Evolutionary conservation across 1,139 yeast genomes (phyloP), one percentile per base, ranked within the genome.

Genomic region (Protomyces inundatus): DNA sequence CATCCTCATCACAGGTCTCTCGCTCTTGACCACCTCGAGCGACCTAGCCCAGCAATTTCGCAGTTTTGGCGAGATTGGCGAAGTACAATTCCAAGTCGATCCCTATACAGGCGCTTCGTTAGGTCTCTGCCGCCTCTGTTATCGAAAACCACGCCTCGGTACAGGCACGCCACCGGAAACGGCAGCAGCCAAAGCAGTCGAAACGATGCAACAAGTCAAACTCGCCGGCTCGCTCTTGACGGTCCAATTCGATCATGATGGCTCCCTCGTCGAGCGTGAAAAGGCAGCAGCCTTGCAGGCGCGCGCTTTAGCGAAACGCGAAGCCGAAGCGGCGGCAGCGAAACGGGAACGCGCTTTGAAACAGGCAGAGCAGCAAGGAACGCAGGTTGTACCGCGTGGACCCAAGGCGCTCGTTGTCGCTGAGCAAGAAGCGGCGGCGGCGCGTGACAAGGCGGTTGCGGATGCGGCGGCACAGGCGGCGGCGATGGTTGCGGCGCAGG

Each of bases 91-190:
- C 66, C 77, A 86, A 30, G 82, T 81, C 67, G 95, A 91, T 71
- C 90, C 95, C 0, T 79, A 80, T 23, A 85, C 88, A 61, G 96
- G 91, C 2, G 88, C 87, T 32, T 93, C 96, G 0, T 75, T 90
- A 59, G 95, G 96, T 3, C 77, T 90, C 40, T 88, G 87, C 54
- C 77, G 84, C 30, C 79, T 90, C 64, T 79, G 81, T 65, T 90
- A 82, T 74, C 84, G 80, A 65, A 91, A 91, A 2, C 77, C 78
- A 30, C 71, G 79, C 1, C 16, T 30, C 23, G 86, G 83, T 57
- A 68, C 67, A 37, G 66, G 23, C 40, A 66, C 58, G 65, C 64
- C 40, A 77, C 77, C 61, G 9, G 59, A 46, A 7, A 66, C 64
- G 34, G 46, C 78, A 6, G 86, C 86, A 3, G 70, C 73, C n/a